Evolutionary conservation across 768 basidiomycete species (phyloP).

Genomic region (Tricholoma terreum): DNA sequence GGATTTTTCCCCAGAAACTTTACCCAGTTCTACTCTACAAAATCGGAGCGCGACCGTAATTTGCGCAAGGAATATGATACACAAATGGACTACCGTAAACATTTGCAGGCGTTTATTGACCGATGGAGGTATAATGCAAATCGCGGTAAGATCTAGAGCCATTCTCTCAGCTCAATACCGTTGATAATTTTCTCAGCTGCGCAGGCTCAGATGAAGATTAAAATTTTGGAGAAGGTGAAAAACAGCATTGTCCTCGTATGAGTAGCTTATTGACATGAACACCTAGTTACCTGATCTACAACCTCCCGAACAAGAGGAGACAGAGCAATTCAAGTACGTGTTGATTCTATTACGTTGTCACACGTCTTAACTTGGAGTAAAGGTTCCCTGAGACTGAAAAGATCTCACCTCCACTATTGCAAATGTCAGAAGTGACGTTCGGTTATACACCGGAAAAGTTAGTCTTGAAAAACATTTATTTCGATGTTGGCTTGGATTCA

Average conservation of each 20-base stretch:
- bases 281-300: conserved; percentile 83
- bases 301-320: conserved; percentile 90
- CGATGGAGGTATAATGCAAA: conserved; percentile 98
- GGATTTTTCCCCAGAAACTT: conserved; percentile 65
- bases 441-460: conserved; percentile 79
- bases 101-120: conserved; percentile 97
- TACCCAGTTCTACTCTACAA: conserved; percentile 97
- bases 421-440: conserved; percentile 88
- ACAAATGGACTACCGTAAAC: conserved; percentile 92
- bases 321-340: conserved; percentile 82
- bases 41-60: conserved; percentile 90
- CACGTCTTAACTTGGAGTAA: background rate
- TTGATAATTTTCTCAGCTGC: conserved; percentile 53
- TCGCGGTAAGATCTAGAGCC: conserved; percentile 47
- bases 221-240: conserved; percentile 70
- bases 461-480: conserved; percentile 74
- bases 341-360: background rate
- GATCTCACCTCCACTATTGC: conserved; percentile 92
- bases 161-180: background rate
- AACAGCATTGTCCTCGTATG: background rate
- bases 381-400: conserved; percentile 97
- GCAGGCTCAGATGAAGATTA: conserved; percentile 79
- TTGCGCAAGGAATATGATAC: conserved; percentile 93
- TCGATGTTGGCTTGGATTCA: conserved; percentile 93
- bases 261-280: background rate